Percentiles rank a stretch among this genome's conserved stretches.
These are phyloP conservation scores for Camellia granthamiana DNA, from an alignment of 148 eudicot genomes.

Conservation along the genomic window DNA sequence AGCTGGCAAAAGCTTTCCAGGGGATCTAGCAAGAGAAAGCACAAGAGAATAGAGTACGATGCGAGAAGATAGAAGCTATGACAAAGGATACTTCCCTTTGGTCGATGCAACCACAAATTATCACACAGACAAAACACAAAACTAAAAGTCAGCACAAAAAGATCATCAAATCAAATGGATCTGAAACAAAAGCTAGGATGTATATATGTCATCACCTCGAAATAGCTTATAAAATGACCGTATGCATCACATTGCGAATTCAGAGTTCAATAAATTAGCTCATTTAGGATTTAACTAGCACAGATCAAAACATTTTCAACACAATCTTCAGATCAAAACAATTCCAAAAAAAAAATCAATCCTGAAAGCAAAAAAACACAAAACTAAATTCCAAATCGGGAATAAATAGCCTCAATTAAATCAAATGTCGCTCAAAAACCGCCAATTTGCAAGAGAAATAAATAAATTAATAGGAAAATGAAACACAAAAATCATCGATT, in stretches of 20 bases:
- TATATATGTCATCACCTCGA: neutral
- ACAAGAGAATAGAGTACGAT: neutral
- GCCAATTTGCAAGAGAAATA: neutral
- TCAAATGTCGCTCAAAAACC: neutral
- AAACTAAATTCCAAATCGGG: neutral
- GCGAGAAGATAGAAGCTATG: neutral
- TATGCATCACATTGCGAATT: neutral
- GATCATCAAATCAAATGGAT: neutral
- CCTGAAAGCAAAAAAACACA: neutral
- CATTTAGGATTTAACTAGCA: neutral
- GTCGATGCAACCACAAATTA: neutral
- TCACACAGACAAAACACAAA: neutral
- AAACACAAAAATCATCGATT: neutral
- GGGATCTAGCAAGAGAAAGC: neutral
- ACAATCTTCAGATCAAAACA: constrained; percentile 3
- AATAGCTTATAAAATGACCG: neutral
- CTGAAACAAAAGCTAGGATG: constrained; percentile 5
- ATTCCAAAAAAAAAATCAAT: neutral
- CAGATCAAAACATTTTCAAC: neutral
- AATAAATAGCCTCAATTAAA: neutral
- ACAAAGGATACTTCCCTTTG: neutral
- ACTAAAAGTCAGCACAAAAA: neutral
- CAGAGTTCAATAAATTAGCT: neutral
- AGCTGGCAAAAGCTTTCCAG: no score
- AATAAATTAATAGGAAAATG: neutral